Conservation (phyloP, 805 yeast species). For the Tetrapisispora phaffii region DNA sequence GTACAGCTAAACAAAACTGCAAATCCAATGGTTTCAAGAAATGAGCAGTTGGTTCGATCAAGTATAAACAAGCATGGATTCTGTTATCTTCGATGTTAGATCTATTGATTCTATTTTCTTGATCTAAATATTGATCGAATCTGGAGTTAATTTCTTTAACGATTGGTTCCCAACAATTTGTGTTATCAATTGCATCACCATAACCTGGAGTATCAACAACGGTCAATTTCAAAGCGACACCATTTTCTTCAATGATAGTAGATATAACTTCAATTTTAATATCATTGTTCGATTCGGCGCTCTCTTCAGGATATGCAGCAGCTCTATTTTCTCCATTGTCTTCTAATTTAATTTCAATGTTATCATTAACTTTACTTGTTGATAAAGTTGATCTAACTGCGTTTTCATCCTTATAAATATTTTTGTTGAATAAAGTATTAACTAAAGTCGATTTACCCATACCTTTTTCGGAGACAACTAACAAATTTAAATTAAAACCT, state of each 20-base stretch:
- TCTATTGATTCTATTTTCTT: constrained; percentile 76
- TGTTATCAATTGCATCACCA: constrained; percentile 79
- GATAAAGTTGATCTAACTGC: not conserved
- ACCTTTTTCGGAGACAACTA: constrained; percentile 89
- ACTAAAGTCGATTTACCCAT: constrained; percentile 88
- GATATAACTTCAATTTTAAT: constrained; percentile 53
- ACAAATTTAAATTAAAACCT: constrained; percentile 80
- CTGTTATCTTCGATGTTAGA: constrained; percentile 65
- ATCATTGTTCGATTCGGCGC: constrained; percentile 7
- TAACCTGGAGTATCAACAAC: constrained; percentile 90
- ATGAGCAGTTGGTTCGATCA: constrained; percentile 96
- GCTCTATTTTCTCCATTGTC: constrained; percentile 7
- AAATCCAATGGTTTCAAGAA: constrained; percentile 81
- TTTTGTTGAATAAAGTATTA: constrained; percentile 75
- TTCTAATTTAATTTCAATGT: constrained; percentile 7
- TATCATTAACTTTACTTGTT: constrained; percentile 4
- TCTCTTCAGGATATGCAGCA: constrained; percentile 3
- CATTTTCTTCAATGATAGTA: constrained; percentile 83
- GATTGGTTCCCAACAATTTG: constrained; percentile 79
- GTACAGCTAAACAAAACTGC: constrained; percentile 76
- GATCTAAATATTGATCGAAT: constrained; percentile 81
- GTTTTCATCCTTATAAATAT: constrained; percentile 33
- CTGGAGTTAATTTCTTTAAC: constrained; percentile 80
- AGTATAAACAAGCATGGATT: constrained; percentile 86
- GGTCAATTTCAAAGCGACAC: constrained; percentile 74